phyloP scores from a whole-genome alignment of 1,139 yeast genomes.

The Hyphopichia burtonii region DNA sequence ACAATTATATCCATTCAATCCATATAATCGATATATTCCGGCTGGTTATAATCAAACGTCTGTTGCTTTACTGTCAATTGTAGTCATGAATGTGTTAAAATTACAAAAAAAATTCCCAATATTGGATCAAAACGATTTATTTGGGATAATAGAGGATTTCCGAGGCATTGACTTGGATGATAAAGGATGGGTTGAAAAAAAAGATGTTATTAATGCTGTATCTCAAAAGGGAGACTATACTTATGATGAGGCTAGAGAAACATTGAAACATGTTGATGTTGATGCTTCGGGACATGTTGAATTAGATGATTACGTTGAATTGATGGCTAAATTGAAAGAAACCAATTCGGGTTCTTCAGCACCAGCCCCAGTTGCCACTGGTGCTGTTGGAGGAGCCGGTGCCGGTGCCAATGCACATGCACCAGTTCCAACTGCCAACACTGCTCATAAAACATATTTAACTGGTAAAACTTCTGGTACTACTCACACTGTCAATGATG shows the following conservation, averaged over 20 bases:
- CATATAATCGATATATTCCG: not conserved
- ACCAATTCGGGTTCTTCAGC: conserved; percentile 11
- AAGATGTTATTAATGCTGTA: conserved; percentile 80
- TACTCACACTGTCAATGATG: conserved; percentile 96
- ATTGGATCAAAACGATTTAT: conserved; percentile 82
- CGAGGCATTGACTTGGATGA: conserved; percentile 83
- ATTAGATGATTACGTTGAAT: conserved; percentile 90
- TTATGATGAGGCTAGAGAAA: conserved; percentile 92
- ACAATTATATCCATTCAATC: conserved; percentile 1
- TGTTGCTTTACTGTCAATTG: not conserved
- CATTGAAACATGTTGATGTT: conserved; percentile 83
- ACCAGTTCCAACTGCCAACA: conserved; percentile 49
- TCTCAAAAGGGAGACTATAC: conserved; percentile 76
- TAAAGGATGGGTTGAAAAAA: conserved; percentile 94
- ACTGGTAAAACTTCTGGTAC: conserved; percentile 83
- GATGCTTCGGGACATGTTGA: conserved; percentile 98
- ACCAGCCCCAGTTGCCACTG: conserved; percentile 12
- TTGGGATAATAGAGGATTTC: conserved; percentile 74
- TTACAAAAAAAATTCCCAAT: conserved; percentile 81
- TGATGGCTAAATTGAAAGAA: conserved; percentile 69
- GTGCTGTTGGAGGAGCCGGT: conserved; percentile 13
- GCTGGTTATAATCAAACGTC: not conserved
- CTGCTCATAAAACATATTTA: conserved; percentile 71
- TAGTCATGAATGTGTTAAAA: conserved; percentile 48
- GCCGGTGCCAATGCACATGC: conserved; percentile 19